Evolutionary conservation across 2,329 filamentous ascomycete species (phyloP), one percentile per base, ranked within the genome.

Genomic region (Fusarium luffae): DNA sequence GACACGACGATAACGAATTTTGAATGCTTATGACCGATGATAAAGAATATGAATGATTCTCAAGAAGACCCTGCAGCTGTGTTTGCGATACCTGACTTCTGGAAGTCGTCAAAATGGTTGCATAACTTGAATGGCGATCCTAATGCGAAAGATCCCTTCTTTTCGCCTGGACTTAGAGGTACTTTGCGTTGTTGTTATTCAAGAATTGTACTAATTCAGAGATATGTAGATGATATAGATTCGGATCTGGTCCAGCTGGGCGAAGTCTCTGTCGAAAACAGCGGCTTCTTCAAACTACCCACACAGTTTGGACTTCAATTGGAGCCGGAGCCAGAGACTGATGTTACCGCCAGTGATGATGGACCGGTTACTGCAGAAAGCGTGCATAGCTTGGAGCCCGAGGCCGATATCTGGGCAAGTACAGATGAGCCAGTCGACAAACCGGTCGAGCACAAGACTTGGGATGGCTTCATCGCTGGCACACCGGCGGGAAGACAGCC

Each of bases 51-150:
- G 78, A 69, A 68, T 64, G 62, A 81, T 64, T 77, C 83, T 55
- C 79, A 83, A 64, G 78, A 83, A 63, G 81, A 84, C 42, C 75
- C 79, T 56, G 82, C 85, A 49, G 80, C 90, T 74, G 84, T 90
- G 32, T 93, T 93, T 75, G 85, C 86, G 41, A 88, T 89, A 47
- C 88, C 88, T 41, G 84, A 90, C 74, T 85, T 92, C 65, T 88
- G 86, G 85, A 82, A 81, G 58, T 79, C 84, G 27, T 88, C 89
- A 4, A 82, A 79, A 70, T 85, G 85, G 77, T 78, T 86, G 40
- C 78, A 82, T 10, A 66, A 76, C 48, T 32, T 75, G 23, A 63
- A 61, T 23, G 54, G 51, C 34, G 68, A 75, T 27, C 27, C 41
- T 11, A 66, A 65, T 23, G 43, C 67, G 27, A 48, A 64, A 19